Evolutionary conservation across 2,329 filamentous ascomycete species (phyloP).

Genomic region (Claviceps purpurea): DNA sequence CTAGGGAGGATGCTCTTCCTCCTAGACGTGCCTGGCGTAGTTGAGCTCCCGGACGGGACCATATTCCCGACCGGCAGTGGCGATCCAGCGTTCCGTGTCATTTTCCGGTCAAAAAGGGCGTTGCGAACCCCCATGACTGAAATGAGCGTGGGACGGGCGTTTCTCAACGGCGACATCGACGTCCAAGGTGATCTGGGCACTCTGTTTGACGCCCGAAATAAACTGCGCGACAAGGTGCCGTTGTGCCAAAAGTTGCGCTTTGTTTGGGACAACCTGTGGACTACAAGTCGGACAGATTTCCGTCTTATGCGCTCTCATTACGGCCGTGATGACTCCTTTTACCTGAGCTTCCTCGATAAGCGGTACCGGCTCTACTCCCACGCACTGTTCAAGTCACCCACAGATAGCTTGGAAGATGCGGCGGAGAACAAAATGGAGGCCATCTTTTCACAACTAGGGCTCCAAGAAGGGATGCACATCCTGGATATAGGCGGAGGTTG

Average conservation of each 20-base stretch:
- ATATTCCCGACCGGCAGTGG: neutral
- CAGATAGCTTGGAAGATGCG: neutral
- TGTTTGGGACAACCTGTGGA: neutral
- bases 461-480: neutral
- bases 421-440: neutral
- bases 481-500: conserved; percentile 2
- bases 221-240: conserved; percentile 1
- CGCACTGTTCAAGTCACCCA: neutral
- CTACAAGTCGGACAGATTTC: neutral
- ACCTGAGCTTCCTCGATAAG: conserved; percentile 1
- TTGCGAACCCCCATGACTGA: neutral
- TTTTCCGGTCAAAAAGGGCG: conserved; percentile 1
- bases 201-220: neutral
- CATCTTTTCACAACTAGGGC: neutral
- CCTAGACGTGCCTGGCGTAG: neutral
- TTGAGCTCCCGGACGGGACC: conserved; percentile 1
- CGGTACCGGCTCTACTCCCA: conserved; percentile 1
- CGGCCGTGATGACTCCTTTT: neutral
- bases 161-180: conserved; percentile 3
- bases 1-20: neutral
- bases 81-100: neutral
- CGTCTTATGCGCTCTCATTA: neutral
- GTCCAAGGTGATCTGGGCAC: neutral
- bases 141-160: neutral
- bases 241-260: conserved; percentile 1